Evolutionary conservation across 176 grass and related monocot genomes (phyloP), one percentile per base, ranked within the genome.

Genomic region (Eleusine indica): DNA sequence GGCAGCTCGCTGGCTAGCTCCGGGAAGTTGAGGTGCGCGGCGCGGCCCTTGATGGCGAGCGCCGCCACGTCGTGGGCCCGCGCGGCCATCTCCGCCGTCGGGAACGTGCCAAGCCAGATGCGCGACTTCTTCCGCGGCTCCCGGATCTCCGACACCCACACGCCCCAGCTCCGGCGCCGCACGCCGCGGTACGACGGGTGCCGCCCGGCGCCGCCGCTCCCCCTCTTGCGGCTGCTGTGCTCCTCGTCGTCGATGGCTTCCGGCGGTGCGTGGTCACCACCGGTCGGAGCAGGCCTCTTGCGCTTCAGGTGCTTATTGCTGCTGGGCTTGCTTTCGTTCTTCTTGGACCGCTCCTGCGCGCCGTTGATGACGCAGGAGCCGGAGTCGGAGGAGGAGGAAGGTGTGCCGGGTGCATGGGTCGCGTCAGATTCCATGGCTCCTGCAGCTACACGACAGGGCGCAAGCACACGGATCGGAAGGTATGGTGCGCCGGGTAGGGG

Each of bases 111-210:
- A 21, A 92, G 87, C 91, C 87, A 90, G 77, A 92, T 92, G 72
- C 91, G 87, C 25, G 91, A 92, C 87, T 92, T 92, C 91, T 92
- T 92, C 7, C 91, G 76, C 3, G 91, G 87, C 84, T 92, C 87
- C 2, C 91, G 77, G 87, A 93, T 93, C 82, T 93, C 91, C 21
- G 91, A 90, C 73, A 93, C 91, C 91, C 91, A 93, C 88, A 85
- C 90, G 5, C 87, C 91, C 91, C 91, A 93, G 19, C 85, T 87
- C 32, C 91, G 91, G 76, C 85, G 85, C 22, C 91, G 84, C 68
- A 92, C 87, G 67, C 91, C 87, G 47, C 91, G 76, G 84, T 78
- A 92, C n/a, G 86, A 83, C 51, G 84, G 87, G 84, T 90, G 91
- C 32, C 66, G 73, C 1, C 87, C 82, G 68, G 87, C 87, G 51